A percentile compares a stretch with the other conserved stretches of the same genome.
These are phyloP conservation scores for Boletus sp. DNA, from an alignment of 768 basidiomycete genomes.

Conservation along the genomic window DNA sequence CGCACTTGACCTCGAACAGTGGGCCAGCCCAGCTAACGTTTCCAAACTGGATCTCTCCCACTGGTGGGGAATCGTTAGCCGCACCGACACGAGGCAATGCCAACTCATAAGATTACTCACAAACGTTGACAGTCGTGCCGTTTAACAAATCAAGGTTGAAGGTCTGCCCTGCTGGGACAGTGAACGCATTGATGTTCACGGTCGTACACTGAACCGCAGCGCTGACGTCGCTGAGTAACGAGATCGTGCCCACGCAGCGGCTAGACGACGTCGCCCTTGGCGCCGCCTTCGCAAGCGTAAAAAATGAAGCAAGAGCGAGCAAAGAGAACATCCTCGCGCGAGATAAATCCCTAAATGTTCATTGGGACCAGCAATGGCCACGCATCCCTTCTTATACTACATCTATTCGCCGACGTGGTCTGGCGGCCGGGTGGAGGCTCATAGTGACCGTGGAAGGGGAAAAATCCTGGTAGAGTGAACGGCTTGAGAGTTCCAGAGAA, in stretches of 20 bases:
- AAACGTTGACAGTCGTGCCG: conserved; percentile 56
- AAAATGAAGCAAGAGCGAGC: neutral
- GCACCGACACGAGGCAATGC: neutral
- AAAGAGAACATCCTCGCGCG: neutral
- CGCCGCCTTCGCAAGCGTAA: neutral
- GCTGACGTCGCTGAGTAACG: conserved; percentile 47
- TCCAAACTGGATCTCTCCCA: conserved; percentile 57
- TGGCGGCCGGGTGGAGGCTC: neutral
- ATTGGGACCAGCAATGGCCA: neutral
- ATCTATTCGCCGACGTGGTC: neutral
- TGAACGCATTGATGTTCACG: conserved; percentile 55
- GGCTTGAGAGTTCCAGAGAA: neutral
- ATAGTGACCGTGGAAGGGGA: neutral
- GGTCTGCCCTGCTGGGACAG: conserved; percentile 52
- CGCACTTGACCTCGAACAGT: conserved; percentile 50
- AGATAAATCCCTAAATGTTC: neutral
- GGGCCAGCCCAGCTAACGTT: conserved; percentile 53
- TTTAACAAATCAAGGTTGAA: conserved; percentile 44
- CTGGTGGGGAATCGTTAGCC: conserved; percentile 25
- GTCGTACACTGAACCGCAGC: conserved; percentile 54
- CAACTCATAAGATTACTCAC: conserved; percentile 35
- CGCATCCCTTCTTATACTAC: neutral
- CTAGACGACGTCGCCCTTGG: conserved; percentile 2
- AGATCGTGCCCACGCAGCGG: conserved; percentile 49
- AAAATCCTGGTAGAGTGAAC: neutral